phyloP scores from a whole-genome alignment of 495 filamentous ascomycete species.

The Penicillium canariense region DNA sequence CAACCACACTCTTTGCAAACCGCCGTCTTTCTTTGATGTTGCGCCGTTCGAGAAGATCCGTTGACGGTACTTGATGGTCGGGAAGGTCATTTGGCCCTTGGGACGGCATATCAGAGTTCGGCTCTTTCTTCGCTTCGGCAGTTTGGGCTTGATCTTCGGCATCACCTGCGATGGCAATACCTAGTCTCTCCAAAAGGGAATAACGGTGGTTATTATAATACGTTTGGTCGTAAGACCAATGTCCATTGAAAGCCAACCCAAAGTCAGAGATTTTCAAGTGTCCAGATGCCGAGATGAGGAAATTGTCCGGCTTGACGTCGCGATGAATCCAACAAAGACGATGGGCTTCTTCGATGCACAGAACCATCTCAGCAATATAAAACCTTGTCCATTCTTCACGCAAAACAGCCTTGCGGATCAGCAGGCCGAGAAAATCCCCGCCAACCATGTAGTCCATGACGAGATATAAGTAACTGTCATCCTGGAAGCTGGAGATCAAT shows the following conservation, averaged over 20 bases:
- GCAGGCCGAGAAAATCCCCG: slow-evolving; percentile 83
- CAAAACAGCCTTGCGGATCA: slow-evolving; percentile 79
- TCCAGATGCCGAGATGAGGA: slow-evolving; percentile 80
- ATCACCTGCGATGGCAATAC: slow-evolving; percentile 74
- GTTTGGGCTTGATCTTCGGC: slow-evolving; percentile 59
- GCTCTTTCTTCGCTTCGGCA: slow-evolving; percentile 32
- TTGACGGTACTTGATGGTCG: slow-evolving; percentile 16
- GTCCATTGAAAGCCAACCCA: slow-evolving; percentile 89
- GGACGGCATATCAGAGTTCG: neutral
- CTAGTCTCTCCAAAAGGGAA: slow-evolving; percentile 69
- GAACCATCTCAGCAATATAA: slow-evolving; percentile 92
- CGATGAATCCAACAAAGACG: slow-evolving; percentile 85
- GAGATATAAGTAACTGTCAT: slow-evolving; percentile 77
- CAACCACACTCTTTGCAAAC: slow-evolving; percentile 82
- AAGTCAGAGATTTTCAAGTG: slow-evolving; percentile 96
- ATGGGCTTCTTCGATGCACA: slow-evolving; percentile 92
- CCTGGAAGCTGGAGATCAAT: slow-evolving; percentile 85
- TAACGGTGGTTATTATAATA: slow-evolving; percentile 84
- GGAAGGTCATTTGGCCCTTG: slow-evolving; percentile 10
- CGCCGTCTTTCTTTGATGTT: slow-evolving; percentile 71
- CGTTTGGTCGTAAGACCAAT: slow-evolving; percentile 85
- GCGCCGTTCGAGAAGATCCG: slow-evolving; percentile 67
- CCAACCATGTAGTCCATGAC: slow-evolving; percentile 98
- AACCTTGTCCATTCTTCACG: slow-evolving; percentile 74
- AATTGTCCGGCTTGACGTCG: slow-evolving; percentile 96